Evolutionary conservation across 345 rosid species (phyloP), one percentile per base, ranked within the genome.

Genomic region (Salix brachista): DNA sequence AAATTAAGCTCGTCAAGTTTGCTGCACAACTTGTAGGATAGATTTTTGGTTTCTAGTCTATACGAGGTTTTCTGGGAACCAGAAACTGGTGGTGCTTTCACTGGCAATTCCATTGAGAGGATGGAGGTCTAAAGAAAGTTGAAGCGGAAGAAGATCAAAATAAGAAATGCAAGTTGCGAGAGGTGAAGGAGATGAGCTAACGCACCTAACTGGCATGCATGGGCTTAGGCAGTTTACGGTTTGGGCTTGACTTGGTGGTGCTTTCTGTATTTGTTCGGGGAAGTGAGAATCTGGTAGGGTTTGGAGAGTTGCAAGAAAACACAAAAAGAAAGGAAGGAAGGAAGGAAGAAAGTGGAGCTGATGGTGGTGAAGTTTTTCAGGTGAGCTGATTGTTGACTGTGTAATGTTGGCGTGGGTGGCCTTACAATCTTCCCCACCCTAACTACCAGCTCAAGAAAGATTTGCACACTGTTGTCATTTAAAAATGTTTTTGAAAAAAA

Each of bases 111-210:
- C 97, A 91, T 92, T 16, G 78, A 37, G 80, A 74, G 78, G 73
- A 76, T 30, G 1, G 52, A 75, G 67, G 18, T 50, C 18, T 11
- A 41, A 26, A 70, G 80, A 76, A 72, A 50, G 76, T 73, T 77
- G 76, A 75, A 70, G 80, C 26, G 37, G 77, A 41, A 46, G 52
- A 66, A 62, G 69, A 65, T 9, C 26, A 69, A 75, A 42, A 72
- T 30, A 79, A 52, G 78, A 2, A 3, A 21, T 42, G 9, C 46
- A 19, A 26, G 67, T 4, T 23, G 28, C 4, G 70, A 44, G 54
- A 50, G 73, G 69, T 44, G 28, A 46, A 84, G 94, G 79, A 85
- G 98, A 86, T 91, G 90, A 91, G 83, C 96, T 86, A 91, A 89
- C 96, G 75, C 87, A 86, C 92, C 97, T 89, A 94, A 86, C 88